A percentile compares a stretch with the other conserved stretches of the same genome.
Evolutionary conservation across 176 grass and related monocot genomes (phyloP).

Genomic region (Aechmea fasciata): DNA sequence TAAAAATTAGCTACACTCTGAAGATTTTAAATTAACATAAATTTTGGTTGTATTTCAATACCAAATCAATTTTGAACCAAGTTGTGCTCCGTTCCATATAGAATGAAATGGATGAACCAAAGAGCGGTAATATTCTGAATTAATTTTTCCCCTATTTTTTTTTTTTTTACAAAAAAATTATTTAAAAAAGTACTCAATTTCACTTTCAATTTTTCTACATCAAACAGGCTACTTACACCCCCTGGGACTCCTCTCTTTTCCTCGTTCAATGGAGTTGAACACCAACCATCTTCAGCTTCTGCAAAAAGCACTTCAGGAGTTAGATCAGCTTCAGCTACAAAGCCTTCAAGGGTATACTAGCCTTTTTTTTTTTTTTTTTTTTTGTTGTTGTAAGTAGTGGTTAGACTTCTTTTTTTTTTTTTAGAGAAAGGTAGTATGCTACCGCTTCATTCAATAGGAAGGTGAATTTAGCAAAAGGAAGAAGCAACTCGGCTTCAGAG

Average conservation of each 20-base stretch:
- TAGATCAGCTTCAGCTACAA: slow-evolving; percentile 14
- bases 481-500: too few species aligned
- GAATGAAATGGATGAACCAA: too few species aligned
- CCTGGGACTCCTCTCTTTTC: slow-evolving; percentile 10
- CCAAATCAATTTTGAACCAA: too few species aligned
- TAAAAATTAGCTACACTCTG: too few species aligned
- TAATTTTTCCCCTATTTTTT: not conserved
- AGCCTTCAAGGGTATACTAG: slow-evolving; percentile 13
- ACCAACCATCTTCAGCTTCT: not conserved
- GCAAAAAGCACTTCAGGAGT: slow-evolving; percentile 1
- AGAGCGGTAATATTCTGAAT: not conserved
- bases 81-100: too few species aligned
- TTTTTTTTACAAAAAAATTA: not conserved
- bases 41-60: too few species aligned
- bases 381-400: too few species aligned
- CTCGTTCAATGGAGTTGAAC: not conserved
- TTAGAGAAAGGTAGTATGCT: too few species aligned
- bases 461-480: too few species aligned
- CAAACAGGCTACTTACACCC: slow-evolving; percentile 19
- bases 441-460: too few species aligned
- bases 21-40: too few species aligned
- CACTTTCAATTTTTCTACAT: not conserved
- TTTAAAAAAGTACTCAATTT: not conserved
- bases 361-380: not conserved
- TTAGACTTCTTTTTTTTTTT: too few species aligned